Base-by-base conservation (phyloP, 352 stramenopile species). In the Globisporangium lucens region DNA sequence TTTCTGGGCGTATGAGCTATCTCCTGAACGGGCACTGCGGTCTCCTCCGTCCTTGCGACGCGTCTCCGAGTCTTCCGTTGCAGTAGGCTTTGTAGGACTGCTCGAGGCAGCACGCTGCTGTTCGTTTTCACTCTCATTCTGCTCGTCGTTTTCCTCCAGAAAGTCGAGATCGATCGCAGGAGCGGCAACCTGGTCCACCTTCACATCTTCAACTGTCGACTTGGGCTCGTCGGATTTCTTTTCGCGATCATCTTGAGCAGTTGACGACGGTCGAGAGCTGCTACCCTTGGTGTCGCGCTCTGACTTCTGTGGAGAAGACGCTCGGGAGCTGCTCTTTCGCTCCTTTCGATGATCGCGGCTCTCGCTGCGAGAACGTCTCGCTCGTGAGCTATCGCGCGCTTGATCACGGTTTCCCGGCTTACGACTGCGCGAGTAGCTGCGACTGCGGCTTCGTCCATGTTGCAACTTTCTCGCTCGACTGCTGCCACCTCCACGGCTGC, bases 81-180 rank as follows among this genome's bases (percentile, higher is more conserved):
- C 27, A 30, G 12, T 20, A 22, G 58, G 17, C 24, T 56, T 55
- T n/a, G 9, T n/a, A 2, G 56, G 64, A 35, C 60, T 70, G 17
- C 24, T 65, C 8, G 30, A 22, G 1, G 29, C 56, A 24, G 24
- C n/a, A 12, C 17, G 43, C 43, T 51, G 29, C 20, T 76, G 66
- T 17, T 82, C 68, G 20, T 49, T 66, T n/a, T 83, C 82, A 49
- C 73, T 84, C 12, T 83, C 81, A 66, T 77, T 88, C 0, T 57
- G 52, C 35, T 78, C 65, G 13, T 75, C 68, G 35, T 76, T 75
- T 27, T 91, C 83, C 43, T 93, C 80, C 61, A 95, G 65, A 66
- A 95, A 95, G 68, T 91, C 87, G 64, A 95, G 76, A 64, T 95
- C 87, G 69, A 95, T 95, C 3, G 87, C 87, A 60, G 87, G 87